Percentiles rank a stretch among this genome's conserved stretches.
Evolutionary conservation across 1,284 basidiomycete genomes (phyloP).

Genomic region (Pulchroboletus neoregius): DNA sequence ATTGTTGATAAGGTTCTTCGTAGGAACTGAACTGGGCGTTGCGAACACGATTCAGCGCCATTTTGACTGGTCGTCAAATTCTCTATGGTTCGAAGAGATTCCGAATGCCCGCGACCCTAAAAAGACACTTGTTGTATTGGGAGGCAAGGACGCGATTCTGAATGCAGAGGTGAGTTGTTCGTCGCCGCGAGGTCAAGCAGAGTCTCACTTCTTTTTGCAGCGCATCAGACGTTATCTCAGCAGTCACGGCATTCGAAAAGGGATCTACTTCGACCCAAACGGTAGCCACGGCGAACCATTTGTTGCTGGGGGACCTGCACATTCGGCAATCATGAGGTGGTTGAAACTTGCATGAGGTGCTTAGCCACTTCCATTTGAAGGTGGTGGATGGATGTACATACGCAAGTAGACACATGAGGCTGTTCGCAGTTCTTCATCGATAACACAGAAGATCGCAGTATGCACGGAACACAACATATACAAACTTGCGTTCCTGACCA

Average conservation of each 20-base stretch:
- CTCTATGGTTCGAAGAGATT: slow-evolving; percentile 86
- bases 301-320: slow-evolving; percentile 48
- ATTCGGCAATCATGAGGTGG: slow-evolving; percentile 65
- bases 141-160: slow-evolving; percentile 77
- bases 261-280: slow-evolving; percentile 65
- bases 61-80: slow-evolving; percentile 87
- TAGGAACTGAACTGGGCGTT: slow-evolving; percentile 80
- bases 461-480: slow-evolving; percentile 25
- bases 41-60: slow-evolving; percentile 81
- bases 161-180: slow-evolving; percentile 54
- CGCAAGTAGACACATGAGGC: background rate
- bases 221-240: slow-evolving; percentile 71
- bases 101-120: slow-evolving; percentile 64
- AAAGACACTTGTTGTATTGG: slow-evolving; percentile 68
- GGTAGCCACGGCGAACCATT: slow-evolving; percentile 75
- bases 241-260: slow-evolving; percentile 70
- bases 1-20: slow-evolving; percentile 80
- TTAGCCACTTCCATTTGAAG: slow-evolving; percentile 5
- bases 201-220: slow-evolving; percentile 35
- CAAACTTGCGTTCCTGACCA: slow-evolving; percentile 25
- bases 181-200: background rate
- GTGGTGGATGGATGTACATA: slow-evolving; percentile 7
- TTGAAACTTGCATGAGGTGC: slow-evolving; percentile 33
- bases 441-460: slow-evolving; percentile 16
- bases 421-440: slow-evolving; percentile 20